phyloP scores from a whole-genome alignment of 2,329 filamentous ascomycete genomes.

The Aspergillus ustus region DNA sequence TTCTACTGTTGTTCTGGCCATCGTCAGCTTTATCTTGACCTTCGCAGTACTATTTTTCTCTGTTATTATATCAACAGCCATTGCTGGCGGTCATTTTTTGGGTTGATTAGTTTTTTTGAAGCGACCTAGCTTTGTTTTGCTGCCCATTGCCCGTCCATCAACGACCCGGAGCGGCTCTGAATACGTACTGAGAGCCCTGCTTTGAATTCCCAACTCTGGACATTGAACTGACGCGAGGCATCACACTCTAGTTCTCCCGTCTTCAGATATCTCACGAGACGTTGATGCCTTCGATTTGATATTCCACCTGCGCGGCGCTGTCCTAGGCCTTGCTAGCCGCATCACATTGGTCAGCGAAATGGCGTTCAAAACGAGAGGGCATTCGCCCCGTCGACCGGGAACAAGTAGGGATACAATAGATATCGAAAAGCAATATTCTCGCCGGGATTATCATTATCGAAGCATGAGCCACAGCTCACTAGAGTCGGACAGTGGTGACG shows the following conservation, averaged over 20 bases:
- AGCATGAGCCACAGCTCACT: conserved; percentile 31
- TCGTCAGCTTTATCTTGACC: neutral
- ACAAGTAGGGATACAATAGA: conserved; percentile 32
- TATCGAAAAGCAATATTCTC: conserved; percentile 38
- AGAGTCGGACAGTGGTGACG: conserved; percentile 35
- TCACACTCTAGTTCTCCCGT: neutral
- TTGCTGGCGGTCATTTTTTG: neutral
- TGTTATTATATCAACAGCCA: neutral
- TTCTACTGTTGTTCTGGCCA: conserved; percentile 17
- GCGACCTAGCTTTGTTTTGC: neutral
- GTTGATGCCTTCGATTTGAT: conserved; percentile 19
- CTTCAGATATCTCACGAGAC: conserved; percentile 2
- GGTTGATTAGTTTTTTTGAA: neutral
- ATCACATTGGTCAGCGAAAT: conserved; percentile 28
- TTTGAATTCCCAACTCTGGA: neutral
- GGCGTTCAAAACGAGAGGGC: conserved; percentile 38
- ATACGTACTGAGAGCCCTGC: neutral
- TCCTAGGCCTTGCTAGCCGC: conserved; percentile 28
- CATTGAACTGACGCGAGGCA: neutral
- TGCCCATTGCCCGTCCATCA: neutral
- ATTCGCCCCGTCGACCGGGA: conserved; percentile 30
- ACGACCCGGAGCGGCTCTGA: neutral
- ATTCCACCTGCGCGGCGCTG: conserved; percentile 4
- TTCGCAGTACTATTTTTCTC: neutral
- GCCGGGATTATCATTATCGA: conserved; percentile 28